Percentiles rank a stretch among this genome's conserved stretches.
These are phyloP conservation scores for Clarireedia paspali DNA, from an alignment of 2,329 filamentous ascomycete genomes.

Conservation along the genomic window DNA sequence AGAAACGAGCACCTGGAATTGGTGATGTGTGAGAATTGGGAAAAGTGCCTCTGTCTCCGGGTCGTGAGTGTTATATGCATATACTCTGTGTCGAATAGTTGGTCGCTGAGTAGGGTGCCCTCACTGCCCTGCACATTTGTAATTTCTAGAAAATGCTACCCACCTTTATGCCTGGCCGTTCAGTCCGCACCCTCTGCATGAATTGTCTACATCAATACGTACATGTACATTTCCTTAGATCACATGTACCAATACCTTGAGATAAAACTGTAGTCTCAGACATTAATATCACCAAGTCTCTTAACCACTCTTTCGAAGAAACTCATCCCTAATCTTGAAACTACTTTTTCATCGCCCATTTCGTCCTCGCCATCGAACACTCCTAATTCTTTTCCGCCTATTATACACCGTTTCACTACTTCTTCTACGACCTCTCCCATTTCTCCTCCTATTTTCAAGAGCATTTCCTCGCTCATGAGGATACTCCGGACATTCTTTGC, in stretches of 20 bases:
- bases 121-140: too few relatives aligned
- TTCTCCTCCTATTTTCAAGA: slow-evolving; percentile 31
- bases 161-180: too few relatives aligned
- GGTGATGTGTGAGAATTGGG: too few relatives aligned
- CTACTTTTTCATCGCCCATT: slow-evolving; percentile 32
- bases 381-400: slow-evolving; percentile 31
- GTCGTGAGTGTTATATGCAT: too few relatives aligned
- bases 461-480: slow-evolving; percentile 27
- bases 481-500: slow-evolving; percentile 34
- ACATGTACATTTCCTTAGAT: not conserved
- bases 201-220: too few relatives aligned
- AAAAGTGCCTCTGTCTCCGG: too few relatives aligned
- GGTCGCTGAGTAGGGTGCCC: too few relatives aligned
- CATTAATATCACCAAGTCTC: slow-evolving; percentile 29
- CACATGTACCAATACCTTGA: not conserved
- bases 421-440: slow-evolving; percentile 36
- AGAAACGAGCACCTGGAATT: too few relatives aligned
- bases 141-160: too few relatives aligned
- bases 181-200: too few relatives aligned
- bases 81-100: too few relatives aligned
- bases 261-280: slow-evolving; percentile 11
- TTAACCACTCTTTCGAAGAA: slow-evolving; percentile 41
- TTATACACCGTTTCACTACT: slow-evolving; percentile 32
- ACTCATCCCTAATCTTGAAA: slow-evolving; percentile 32
- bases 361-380: slow-evolving; percentile 34